phyloP scores from a whole-genome alignment of 2,329 filamentous ascomycete genomes.

The Ramularia endophylla region DNA sequence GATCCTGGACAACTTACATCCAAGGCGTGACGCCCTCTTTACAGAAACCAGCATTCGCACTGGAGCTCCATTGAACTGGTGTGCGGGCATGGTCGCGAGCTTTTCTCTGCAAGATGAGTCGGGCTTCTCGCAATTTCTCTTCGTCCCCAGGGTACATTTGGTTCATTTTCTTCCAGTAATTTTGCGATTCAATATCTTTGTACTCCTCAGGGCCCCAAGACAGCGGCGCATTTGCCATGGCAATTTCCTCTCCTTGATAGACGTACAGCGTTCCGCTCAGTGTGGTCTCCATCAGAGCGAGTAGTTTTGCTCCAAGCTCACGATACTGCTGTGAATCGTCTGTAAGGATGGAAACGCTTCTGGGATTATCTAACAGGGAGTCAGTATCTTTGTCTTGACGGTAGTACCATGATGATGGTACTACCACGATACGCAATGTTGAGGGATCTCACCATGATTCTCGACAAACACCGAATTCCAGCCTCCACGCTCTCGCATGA shows the following conservation, averaged over 20 bases:
- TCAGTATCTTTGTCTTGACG: no score
- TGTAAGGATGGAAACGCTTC: constrained; percentile 44
- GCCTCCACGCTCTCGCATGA: constrained; percentile 44
- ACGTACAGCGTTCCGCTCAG: constrained; percentile 47
- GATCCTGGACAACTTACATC: constrained; percentile 50
- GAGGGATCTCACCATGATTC: constrained; percentile 46
- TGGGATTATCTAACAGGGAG: constrained; percentile 38
- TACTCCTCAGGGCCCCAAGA: constrained; percentile 42
- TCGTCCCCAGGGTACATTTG: constrained; percentile 29
- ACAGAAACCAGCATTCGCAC: constrained; percentile 58
- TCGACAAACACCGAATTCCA: constrained; percentile 50
- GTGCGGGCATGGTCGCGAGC: constrained; percentile 49
- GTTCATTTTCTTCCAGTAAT: constrained; percentile 49
- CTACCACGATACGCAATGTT: no score
- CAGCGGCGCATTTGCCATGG: constrained; percentile 44
- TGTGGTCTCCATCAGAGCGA: constrained; percentile 43
- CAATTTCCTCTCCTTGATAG: constrained; percentile 48
- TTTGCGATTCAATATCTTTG: constrained; percentile 50
- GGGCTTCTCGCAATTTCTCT: constrained; percentile 13
- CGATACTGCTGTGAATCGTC: constrained; percentile 43
- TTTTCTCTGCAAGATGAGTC: constrained; percentile 15
- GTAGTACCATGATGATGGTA: no score
- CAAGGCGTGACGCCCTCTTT: constrained; percentile 46
- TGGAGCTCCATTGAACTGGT: constrained; percentile 60
- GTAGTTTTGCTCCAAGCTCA: constrained; percentile 43